phyloP scores from a whole-genome alignment of 495 filamentous ascomycete genomes.

The Lophium mytilinum region DNA sequence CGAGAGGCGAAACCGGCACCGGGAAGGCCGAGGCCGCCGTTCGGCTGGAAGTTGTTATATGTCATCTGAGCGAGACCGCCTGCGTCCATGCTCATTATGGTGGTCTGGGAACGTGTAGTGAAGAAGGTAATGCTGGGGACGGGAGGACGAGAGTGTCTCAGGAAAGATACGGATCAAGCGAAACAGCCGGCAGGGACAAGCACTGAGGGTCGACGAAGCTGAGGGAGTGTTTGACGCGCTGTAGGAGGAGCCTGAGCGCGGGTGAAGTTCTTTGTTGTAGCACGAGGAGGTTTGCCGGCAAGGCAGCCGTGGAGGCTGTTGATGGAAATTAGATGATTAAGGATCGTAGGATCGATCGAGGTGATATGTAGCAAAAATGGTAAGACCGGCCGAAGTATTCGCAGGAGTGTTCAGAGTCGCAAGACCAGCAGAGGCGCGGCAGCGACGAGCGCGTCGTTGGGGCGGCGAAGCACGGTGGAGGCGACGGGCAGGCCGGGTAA shows the following conservation, averaged over 20 bases:
- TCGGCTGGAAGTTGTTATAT: constrained; percentile 64
- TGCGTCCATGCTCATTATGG: constrained; percentile 81
- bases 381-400: constrained; percentile 4
- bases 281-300: constrained; percentile 11
- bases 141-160: constrained; percentile 11
- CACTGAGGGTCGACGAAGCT: neutral
- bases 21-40: constrained; percentile 59
- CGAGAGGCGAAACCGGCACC: constrained; percentile 75
- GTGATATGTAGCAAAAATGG: neutral
- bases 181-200: neutral
- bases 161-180: constrained; percentile 25
- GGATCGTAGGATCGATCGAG: constrained; percentile 21
- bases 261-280: neutral
- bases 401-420: constrained; percentile 1
- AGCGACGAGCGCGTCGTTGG: neutral
- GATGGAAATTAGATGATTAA: constrained; percentile 24
- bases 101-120: neutral
- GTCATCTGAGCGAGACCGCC: constrained; percentile 99
- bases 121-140: constrained; percentile 14
- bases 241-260: neutral
- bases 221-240: constrained; percentile 9
- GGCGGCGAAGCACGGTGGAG: neutral
- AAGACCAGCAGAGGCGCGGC: neutral
- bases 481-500: neutral
- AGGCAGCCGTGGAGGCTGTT: constrained; percentile 7